Evolutionary conservation across 75 land plant genomes (phyloP).

Genomic region (Sequoiadendron giganteum): DNA sequence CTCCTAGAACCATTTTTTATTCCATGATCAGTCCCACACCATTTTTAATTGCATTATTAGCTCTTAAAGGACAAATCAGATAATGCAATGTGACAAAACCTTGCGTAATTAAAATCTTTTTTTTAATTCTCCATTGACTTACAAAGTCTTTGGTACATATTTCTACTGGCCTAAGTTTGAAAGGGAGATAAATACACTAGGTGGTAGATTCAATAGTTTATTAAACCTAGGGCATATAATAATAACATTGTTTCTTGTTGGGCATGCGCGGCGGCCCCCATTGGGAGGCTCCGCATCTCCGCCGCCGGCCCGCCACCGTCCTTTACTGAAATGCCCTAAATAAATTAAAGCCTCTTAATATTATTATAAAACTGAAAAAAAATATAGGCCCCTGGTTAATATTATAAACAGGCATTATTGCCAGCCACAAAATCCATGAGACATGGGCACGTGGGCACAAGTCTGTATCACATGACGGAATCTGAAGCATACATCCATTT

Average conservation of each 20-base stretch:
- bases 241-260: background rate
- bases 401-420: background rate
- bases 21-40: background rate
- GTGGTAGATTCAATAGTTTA: background rate
- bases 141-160: background rate
- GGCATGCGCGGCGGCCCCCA: background rate
- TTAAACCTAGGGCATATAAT: background rate
- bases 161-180: background rate
- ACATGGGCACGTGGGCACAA: background rate
- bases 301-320: background rate
- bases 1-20: background rate
- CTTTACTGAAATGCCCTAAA: background rate
- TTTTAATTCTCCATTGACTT: background rate
- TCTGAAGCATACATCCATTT: background rate
- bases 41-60: background rate
- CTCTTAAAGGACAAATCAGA: background rate
- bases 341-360: background rate
- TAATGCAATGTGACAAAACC: background rate
- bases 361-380: background rate
- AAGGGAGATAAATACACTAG: background rate
- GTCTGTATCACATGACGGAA: background rate
- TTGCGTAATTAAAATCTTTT: background rate
- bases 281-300: slow-evolving; percentile 7
- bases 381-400: background rate
- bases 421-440: background rate